A percentile compares a stretch with the other conserved stretches of the same genome.
Conservation (phyloP, 768 basidiomycete species). For the Mycena filopes region DNA sequence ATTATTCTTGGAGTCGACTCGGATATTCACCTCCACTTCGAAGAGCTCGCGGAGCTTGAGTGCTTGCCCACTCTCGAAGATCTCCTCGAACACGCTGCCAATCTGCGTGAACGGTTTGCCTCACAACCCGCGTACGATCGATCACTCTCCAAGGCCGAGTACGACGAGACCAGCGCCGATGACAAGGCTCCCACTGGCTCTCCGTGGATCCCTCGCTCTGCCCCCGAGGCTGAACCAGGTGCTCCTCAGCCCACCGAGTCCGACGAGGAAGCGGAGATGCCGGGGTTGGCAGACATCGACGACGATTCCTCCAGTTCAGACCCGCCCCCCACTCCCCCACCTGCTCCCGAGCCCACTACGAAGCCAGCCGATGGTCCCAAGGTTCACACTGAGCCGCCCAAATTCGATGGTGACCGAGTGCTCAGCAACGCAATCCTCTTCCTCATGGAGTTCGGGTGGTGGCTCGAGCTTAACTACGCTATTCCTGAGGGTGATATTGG, state of each 20-base stretch:
- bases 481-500: conserved; percentile 42
- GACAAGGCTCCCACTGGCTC: too few species aligned
- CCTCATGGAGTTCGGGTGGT: too few species aligned
- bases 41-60: too few species aligned
- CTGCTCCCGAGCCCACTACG: not conserved
- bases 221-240: too few species aligned
- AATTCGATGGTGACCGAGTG: conserved; percentile 7
- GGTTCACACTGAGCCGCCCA: not conserved
- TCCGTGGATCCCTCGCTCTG: too few species aligned
- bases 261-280: too few species aligned
- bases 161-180: not conserved
- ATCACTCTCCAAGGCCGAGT: not conserved
- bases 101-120: conserved; percentile 2
- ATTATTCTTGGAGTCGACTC: not conserved
- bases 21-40: not conserved
- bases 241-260: too few species aligned
- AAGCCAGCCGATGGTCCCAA: not conserved
- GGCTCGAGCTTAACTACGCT: too few species aligned
- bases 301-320: too few species aligned
- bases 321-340: not conserved
- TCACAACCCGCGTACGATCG: conserved; percentile 1
- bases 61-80: not conserved
- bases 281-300: too few species aligned
- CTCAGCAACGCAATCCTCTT: too few species aligned
- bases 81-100: not conserved